A percentile compares a stretch with the other conserved stretches of the same genome.
Evolutionary conservation across 2,329 filamentous ascomycete species (phyloP).

Genomic region (Onygena corvina): DNA sequence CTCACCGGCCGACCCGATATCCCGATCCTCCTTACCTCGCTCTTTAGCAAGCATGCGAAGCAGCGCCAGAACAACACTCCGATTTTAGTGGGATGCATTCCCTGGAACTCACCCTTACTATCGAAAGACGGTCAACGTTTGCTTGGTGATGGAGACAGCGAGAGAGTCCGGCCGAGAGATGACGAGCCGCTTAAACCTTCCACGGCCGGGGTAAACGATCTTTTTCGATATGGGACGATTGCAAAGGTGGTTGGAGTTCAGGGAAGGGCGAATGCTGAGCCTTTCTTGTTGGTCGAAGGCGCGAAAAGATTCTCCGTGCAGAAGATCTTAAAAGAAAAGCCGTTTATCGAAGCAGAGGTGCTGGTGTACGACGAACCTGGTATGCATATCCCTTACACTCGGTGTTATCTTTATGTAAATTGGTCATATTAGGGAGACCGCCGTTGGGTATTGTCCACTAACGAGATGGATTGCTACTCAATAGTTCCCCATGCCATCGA

Average conservation of each 20-base stretch:
- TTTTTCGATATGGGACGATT: slow-evolving; percentile 73
- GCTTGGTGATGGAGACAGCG: slow-evolving; percentile 51
- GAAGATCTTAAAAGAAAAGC: slow-evolving; percentile 61
- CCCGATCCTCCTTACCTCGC: slow-evolving; percentile 69
- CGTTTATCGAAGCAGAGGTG: slow-evolving; percentile 77
- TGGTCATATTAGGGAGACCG: neutral
- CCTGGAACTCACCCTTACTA: slow-evolving; percentile 63
- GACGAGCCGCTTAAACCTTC: slow-evolving; percentile 44
- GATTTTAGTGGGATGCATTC: slow-evolving; percentile 77
- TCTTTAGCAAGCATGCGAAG: slow-evolving; percentile 61
- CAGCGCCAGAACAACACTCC: slow-evolving; percentile 49
- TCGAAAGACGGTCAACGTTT: slow-evolving; percentile 63
- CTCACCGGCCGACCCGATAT: slow-evolving; percentile 78
- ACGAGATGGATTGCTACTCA: neutral
- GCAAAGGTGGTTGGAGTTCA: slow-evolving; percentile 69
- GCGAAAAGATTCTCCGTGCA: slow-evolving; percentile 64
- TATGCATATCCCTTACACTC: slow-evolving; percentile 33
- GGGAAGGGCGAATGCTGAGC: slow-evolving; percentile 60
- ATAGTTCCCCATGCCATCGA: slow-evolving; percentile 41
- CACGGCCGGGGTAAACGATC: slow-evolving; percentile 54
- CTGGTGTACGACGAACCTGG: slow-evolving; percentile 57
- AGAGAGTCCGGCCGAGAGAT: slow-evolving; percentile 34
- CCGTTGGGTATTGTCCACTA: neutral
- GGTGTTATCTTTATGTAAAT: too few relatives aligned
- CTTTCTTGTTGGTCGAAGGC: slow-evolving; percentile 78